A percentile compares a stretch with the other conserved stretches of the same genome.
phyloP scores from a whole-genome alignment of 192 early-diverging fungal genomes.

The Endogone sp. region DNA sequence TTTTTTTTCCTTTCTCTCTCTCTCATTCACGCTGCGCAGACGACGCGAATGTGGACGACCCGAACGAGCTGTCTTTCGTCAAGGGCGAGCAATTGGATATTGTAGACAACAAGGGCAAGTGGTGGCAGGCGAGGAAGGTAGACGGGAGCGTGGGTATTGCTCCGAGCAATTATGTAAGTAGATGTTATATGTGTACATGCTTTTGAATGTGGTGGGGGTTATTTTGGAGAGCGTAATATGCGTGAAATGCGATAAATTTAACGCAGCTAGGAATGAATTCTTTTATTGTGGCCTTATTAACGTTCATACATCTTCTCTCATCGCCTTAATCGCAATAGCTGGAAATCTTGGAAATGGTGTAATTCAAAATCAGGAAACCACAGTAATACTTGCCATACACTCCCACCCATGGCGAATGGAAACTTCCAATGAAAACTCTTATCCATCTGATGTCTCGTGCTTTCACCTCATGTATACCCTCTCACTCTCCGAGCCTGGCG shows the following conservation, averaged over 20 bases:
- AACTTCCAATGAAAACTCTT: not conserved
- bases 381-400: no score
- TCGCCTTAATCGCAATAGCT: no score
- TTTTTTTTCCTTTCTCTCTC: constrained; percentile 6
- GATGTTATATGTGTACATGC: no score
- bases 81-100: constrained; percentile 89
- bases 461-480: not conserved
- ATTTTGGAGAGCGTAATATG: not conserved
- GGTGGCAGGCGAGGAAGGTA: constrained; percentile 90
- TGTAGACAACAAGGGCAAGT: constrained; percentile 90
- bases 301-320: no score
- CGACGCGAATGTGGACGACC: constrained; percentile 86
- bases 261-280: no score
- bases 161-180: constrained; percentile 77
- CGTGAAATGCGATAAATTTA: no score
- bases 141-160: constrained; percentile 84
- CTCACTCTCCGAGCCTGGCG: not conserved
- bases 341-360: no score
- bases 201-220: not conserved
- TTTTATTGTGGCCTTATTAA: no score
- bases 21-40: constrained; percentile 47
- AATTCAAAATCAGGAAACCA: no score
- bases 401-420: not conserved
- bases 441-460: not conserved
- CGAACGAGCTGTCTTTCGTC: constrained; percentile 83